phyloP scores from a whole-genome alignment of 306 rosid species.

The Citrullus amarus region DNA sequence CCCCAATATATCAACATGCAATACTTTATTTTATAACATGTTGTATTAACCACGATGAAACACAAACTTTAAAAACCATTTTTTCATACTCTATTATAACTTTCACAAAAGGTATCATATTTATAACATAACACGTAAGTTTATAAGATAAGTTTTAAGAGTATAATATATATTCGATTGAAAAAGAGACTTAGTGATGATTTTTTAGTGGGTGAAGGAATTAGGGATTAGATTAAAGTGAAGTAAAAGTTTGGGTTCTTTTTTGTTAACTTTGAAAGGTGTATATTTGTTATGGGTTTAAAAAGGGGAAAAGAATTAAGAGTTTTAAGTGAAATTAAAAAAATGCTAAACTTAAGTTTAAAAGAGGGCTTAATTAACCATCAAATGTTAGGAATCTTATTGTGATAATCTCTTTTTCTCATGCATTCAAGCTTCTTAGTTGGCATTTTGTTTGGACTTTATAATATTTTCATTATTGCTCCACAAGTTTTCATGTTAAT shows the following conservation, averaged over 20 bases:
- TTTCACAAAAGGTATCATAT: neutral
- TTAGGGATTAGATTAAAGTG: slow-evolving; percentile 1
- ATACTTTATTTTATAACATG: too few species aligned
- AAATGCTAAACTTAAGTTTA: neutral
- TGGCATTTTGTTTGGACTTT: neutral
- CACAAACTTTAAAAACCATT: too few species aligned
- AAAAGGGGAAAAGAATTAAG: neutral
- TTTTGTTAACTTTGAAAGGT: neutral
- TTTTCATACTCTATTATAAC: neutral
- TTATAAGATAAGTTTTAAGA: neutral
- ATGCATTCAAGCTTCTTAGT: neutral
- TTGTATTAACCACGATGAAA: neutral
- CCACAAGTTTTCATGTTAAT: neutral
- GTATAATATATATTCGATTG: neutral
- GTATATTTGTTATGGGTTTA: neutral
- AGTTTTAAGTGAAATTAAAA: neutral
- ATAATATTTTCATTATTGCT: neutral
- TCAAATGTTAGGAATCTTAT: neutral
- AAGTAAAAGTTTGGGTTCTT: neutral
- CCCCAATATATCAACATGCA: too few species aligned
- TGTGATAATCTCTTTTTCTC: neutral
- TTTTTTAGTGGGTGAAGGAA: neutral
- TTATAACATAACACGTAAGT: neutral
- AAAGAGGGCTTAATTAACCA: neutral
- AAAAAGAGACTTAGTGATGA: neutral